Evolutionary conservation across 805 yeast species (phyloP).

Genomic region (Candida pseudofarinosa): DNA sequence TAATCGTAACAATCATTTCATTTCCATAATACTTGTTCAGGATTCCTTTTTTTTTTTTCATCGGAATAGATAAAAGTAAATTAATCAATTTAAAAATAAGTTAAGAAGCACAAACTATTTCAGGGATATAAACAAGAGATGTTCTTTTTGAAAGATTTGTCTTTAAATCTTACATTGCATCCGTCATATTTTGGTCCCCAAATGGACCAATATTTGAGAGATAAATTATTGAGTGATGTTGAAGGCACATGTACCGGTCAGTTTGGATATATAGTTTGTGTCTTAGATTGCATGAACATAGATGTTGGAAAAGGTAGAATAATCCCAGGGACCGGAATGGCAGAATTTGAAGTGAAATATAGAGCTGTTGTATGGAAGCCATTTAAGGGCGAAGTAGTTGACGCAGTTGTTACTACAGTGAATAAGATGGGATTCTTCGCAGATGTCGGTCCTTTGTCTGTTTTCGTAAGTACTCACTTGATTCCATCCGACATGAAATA

Average conservation of each 20-base stretch:
- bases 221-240: constrained; percentile 88
- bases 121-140: constrained; percentile 11
- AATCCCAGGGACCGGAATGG: constrained; percentile 87
- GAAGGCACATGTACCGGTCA: constrained; percentile 99
- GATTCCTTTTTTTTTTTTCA: no score
- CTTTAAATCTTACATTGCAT: constrained; percentile 87
- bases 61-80: neutral
- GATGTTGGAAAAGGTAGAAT: constrained; percentile 94
- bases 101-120: no score
- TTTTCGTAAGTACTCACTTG: constrained; percentile 90
- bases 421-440: constrained; percentile 95
- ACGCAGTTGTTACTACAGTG: constrained; percentile 91
- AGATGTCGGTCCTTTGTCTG: constrained; percentile 95
- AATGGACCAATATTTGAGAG: constrained; percentile 89
- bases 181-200: constrained; percentile 98
- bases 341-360: constrained; percentile 94
- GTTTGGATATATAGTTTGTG: constrained; percentile 96
- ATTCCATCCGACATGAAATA: constrained; percentile 92
- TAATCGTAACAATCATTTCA: neutral
- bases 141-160: constrained; percentile 71
- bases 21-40: neutral
- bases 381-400: constrained; percentile 97
- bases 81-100: no score
- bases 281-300: constrained; percentile 87
- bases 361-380: constrained; percentile 98